Evolutionary conservation across 305 asterid genomes (phyloP).

Genomic region (Ruellia speciosa): DNA sequence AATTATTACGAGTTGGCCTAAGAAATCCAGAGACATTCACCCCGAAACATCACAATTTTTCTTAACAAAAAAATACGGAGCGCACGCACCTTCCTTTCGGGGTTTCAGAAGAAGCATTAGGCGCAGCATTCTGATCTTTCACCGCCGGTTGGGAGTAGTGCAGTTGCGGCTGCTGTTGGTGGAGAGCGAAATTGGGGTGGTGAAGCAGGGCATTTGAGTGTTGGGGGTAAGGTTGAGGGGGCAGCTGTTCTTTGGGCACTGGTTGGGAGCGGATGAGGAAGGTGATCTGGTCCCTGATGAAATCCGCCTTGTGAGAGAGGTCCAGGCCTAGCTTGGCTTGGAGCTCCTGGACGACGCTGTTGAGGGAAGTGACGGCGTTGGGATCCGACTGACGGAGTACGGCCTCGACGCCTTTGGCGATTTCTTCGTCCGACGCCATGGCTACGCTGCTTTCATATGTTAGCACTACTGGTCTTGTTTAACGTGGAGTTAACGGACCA

Average conservation of each 20-base stretch:
- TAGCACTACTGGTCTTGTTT: too few species aligned
- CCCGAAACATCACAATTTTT: background rate
- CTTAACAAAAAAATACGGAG: background rate
- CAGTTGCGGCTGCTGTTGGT: conserved; percentile 26
- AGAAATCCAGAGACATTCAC: background rate
- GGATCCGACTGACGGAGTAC: conserved; percentile 42
- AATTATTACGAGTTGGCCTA: background rate
- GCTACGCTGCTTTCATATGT: conserved; percentile 3
- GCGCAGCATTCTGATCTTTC: conserved; percentile 28
- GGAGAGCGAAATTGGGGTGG: conserved; percentile 39
- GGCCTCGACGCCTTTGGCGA: conserved; percentile 50
- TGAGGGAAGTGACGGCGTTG: conserved; percentile 34
- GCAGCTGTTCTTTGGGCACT: conserved; percentile 38
- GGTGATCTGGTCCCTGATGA: conserved; percentile 51
- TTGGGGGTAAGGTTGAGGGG: conserved; percentile 33
- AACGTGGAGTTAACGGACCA: background rate
- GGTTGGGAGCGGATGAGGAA: conserved; percentile 46
- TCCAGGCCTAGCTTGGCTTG: conserved; percentile 54
- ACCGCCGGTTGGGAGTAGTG: conserved; percentile 23
- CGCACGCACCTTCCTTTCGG: conserved; percentile 52
- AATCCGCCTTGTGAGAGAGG: conserved; percentile 57
- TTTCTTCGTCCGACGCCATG: conserved; percentile 65
- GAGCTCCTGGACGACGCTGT: conserved; percentile 62
- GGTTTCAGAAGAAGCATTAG: conserved; percentile 34
- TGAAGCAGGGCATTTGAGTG: conserved; percentile 20